Conservation (phyloP, 441 rosid species). For the Lepidium campestre region DNA sequence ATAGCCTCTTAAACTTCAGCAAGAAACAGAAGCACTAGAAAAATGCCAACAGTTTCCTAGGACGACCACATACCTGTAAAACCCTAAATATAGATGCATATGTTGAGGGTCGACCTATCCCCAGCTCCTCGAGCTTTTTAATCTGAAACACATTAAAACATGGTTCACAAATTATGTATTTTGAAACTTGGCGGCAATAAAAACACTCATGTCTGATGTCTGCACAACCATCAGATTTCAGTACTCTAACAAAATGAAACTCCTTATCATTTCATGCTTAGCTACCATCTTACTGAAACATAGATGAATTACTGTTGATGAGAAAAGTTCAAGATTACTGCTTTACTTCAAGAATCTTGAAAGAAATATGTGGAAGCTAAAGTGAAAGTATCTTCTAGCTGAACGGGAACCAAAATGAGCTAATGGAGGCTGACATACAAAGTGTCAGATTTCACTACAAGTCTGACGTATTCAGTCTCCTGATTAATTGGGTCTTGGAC, state of each 20-base stretch:
- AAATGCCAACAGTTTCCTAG: not conserved
- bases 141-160: conserved; percentile 47
- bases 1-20: not conserved
- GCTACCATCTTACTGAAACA: conserved; percentile 4
- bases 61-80: conserved; percentile 54
- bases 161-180: not conserved
- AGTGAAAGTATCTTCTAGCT: conserved; percentile 1
- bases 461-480: not conserved
- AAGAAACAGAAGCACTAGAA: not conserved
- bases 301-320: not conserved
- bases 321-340: conserved; percentile 5
- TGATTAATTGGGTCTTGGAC: not conserved
- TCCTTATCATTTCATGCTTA: not conserved
- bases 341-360: conserved; percentile 1
- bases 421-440: not conserved
- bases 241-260: conserved; percentile 9
- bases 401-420: not conserved
- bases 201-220: not conserved
- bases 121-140: conserved; percentile 96
- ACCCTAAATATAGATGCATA: conserved; percentile 89
- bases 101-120: conserved; percentile 98
- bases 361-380: not conserved
- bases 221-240: not conserved
- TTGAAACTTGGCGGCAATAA: not conserved
- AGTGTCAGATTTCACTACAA: not conserved